Conservation (phyloP, 371 early-diverging fungal species). For the Mortierella sp. region DNA sequence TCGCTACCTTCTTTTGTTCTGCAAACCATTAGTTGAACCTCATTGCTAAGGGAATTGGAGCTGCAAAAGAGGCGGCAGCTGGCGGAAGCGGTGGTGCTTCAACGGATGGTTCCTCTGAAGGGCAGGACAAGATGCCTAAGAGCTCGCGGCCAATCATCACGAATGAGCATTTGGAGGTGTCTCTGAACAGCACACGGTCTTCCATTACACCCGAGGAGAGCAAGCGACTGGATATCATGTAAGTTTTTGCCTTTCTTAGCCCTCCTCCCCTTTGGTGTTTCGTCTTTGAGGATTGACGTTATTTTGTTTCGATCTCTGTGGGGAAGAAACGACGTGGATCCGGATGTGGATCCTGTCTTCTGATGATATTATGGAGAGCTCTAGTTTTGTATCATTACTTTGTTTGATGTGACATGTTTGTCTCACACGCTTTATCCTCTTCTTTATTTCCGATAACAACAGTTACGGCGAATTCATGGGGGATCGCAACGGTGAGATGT, state of each 20-base stretch:
- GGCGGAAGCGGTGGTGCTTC: constrained; percentile 16
- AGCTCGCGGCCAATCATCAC: constrained; percentile 62
- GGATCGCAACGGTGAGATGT: constrained; percentile 77
- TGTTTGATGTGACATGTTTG: neutral
- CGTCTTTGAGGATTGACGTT: neutral
- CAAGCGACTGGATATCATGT: constrained; percentile 68
- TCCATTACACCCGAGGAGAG: constrained; percentile 78
- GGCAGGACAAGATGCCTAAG: constrained; percentile 25
- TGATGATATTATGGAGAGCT: neutral
- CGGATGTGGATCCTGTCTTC: neutral
- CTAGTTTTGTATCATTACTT: neutral
- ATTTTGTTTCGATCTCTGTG: neutral
- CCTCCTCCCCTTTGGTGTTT: neutral
- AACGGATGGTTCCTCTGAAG: neutral
- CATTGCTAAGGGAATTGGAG: constrained; percentile 65
- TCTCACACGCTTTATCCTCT: neutral
- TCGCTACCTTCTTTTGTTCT: neutral
- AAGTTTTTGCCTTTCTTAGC: constrained; percentile 19
- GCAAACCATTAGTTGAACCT: constrained; percentile 59
- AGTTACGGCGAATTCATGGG: constrained; percentile 78
- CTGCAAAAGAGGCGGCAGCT: constrained; percentile 28
- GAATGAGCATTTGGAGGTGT: constrained; percentile 68
- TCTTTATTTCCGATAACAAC: neutral
- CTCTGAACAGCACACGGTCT: constrained; percentile 71
- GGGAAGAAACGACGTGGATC: neutral